Evolutionary conservation across 306 rosid species (phyloP).

Genomic region (Erythrophleum fordii): DNA sequence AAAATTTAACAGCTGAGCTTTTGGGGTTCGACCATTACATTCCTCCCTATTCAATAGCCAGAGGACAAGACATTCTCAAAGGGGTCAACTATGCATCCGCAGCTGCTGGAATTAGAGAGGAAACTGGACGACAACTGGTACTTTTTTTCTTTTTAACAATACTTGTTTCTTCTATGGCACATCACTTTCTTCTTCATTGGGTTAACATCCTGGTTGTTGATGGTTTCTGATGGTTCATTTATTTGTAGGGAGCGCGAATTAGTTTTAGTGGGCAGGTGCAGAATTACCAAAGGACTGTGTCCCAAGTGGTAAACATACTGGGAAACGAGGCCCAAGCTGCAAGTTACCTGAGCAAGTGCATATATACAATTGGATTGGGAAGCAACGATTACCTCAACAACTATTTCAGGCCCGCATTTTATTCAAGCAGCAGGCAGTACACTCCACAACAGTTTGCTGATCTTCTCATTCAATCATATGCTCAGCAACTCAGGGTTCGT

Average conservation of each 20-base stretch:
- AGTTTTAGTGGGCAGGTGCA: slow-evolving; percentile 78
- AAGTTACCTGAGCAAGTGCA: slow-evolving; percentile 72
- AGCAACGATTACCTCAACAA: slow-evolving; percentile 96
- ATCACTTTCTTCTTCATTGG: not conserved
- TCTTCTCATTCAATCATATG: slow-evolving; percentile 63
- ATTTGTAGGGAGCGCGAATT: slow-evolving; percentile 74
- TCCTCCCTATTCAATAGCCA: slow-evolving; percentile 58
- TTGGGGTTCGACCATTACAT: slow-evolving; percentile 63
- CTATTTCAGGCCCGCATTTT: slow-evolving; percentile 83
- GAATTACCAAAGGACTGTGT: slow-evolving; percentile 69
- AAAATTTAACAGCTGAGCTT: slow-evolving; percentile 55
- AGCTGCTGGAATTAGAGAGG: slow-evolving; percentile 97
- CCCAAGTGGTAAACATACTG: slow-evolving; percentile 68
- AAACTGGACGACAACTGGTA: slow-evolving; percentile 91
- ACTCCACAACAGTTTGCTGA: slow-evolving; percentile 71
- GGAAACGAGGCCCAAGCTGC: slow-evolving; percentile 78
- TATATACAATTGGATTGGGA: slow-evolving; percentile 84
- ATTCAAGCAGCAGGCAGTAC: slow-evolving; percentile 57
- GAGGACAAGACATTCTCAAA: slow-evolving; percentile 61
- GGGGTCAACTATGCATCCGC: slow-evolving; percentile 97
- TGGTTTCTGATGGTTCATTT: not conserved
- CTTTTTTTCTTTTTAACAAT: not conserved
- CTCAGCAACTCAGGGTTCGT: slow-evolving; percentile 62
- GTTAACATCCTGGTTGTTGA: not conserved
- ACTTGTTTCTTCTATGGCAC: not conserved